Conservation (phyloP, 345 rosid genomes). For the Linum trigynum region DNA sequence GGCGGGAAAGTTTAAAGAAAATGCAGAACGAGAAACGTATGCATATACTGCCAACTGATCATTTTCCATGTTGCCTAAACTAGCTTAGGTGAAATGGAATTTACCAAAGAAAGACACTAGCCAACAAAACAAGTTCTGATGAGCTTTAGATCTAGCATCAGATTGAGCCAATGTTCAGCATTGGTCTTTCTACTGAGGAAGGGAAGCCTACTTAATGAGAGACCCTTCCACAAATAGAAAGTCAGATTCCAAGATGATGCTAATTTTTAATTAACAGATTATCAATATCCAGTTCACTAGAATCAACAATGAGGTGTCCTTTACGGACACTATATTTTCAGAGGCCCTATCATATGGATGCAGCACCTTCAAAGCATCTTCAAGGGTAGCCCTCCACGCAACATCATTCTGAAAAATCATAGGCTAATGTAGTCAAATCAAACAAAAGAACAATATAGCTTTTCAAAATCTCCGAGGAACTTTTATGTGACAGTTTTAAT, state of each 20-base stretch:
- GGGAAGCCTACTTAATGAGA: neutral
- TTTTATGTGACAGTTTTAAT: conserved; percentile 1
- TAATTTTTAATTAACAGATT: too few relatives aligned
- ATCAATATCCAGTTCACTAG: neutral
- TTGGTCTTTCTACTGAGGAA: too few relatives aligned
- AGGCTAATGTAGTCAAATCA: conserved; percentile 8
- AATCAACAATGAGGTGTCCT: conserved; percentile 11
- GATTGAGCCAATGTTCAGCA: too few relatives aligned
- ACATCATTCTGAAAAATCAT: conserved; percentile 36
- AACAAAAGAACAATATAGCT: conserved; percentile 6
- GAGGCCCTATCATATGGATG: conserved; percentile 87
- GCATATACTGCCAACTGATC: neutral
- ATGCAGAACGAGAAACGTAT: neutral
- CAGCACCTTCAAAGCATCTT: conserved; percentile 51
- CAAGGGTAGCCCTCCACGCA: conserved; percentile 32
- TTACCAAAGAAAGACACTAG: too few relatives aligned
- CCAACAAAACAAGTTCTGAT: too few relatives aligned
- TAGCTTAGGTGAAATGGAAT: too few relatives aligned
- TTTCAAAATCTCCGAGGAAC: neutral
- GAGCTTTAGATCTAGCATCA: too few relatives aligned
- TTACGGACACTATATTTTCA: conserved; percentile 71
- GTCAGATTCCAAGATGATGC: neutral
- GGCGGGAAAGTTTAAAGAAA: neutral
- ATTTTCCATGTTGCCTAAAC: neutral
- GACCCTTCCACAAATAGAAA: neutral